Base-by-base conservation (phyloP, 2,329 filamentous ascomycete species). In the Lachnellula cervina region DNA sequence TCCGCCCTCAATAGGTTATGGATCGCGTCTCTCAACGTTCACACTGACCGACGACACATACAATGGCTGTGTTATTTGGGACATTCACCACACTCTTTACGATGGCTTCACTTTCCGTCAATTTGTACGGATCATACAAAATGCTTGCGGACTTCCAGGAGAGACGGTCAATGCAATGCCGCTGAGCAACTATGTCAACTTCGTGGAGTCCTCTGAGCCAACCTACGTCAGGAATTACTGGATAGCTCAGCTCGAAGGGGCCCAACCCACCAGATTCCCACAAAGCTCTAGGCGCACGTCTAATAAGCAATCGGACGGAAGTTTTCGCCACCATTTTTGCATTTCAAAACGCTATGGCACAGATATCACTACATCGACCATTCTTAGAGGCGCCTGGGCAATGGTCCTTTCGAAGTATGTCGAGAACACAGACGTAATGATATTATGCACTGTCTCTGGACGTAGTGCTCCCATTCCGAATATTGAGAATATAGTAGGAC, bases 81-180 rank as follows among this genome's bases (percentile, higher is more conserved):
- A 76, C 2, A 76, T 80, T 69, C 79, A 82, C 58, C 80, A 82
- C 60, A 76, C 75, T 4, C 64, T 82, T 0, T 82, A 82, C 55
- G 80, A 83, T 50, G 80, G 79, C 17, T 81, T n/a, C n/a, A n/a
- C n/a, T n/a, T n/a, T n/a, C n/a, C n/a, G 79, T 78, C 75, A 74
- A 0, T 57, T 66, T 50, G 60, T 63, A 5, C 37, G 68, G 25
- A 58, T 72, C 2, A 52, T 70, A 9, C 52, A 64, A 14, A 56
- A 64, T 45, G n/a, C 58, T 69, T 23, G 50, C 56, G 4, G 46
- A 53, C 5, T 58, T 60, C 5, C 61, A 59, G 25, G 42, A 17
- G 16, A 56, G 5, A 46, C 65, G 1, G 64, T 65, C 6, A 48
- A 60, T 0, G 62, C n/a, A 64, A 6, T 58, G 61, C 66, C 8